Evolutionary conservation across 306 rosid genomes (phyloP), one percentile per base, ranked within the genome.

Genomic region (Malus fusca): DNA sequence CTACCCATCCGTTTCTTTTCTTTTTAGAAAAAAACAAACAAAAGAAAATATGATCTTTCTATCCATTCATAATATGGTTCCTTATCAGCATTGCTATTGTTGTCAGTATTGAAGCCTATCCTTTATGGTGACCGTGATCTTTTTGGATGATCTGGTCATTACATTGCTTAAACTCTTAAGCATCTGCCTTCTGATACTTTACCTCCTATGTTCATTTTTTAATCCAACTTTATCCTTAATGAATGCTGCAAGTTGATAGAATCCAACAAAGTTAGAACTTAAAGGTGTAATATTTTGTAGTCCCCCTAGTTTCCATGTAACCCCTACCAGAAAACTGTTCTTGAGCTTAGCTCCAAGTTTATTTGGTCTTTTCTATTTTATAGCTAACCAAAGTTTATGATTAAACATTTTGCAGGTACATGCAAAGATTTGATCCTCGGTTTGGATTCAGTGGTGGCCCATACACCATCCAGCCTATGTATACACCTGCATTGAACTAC

Each of bases 401-500:
- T 71, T 73, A 84, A 71, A 63, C 78, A 44, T 71, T 53, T 19
- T 53, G 68, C 87, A 95, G 98, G 93, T 95, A 95, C 77, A 69
- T 89, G 96, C 98, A 95, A 84, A 92, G 97, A 84, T 95, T 92
- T 66, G 98, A 92, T 83, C 97, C 98, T 61, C 97, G 98, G 51
- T 95, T 95, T 82, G 97, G 98, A 72, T 92, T 92, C 86, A 95
- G 68, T 84, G 98, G 93, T 59, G 98, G 97, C 30, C 88, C 97
- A 2, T 95, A 90, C 74, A 55, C 96, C 48, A 75, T 95, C 78
- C 98, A 88, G 85, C 97, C 98, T 48, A 84, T 95, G 96, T 95
- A 90, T 76, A 73, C 96, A 51, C 90, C 98, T 64, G 96, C 90
- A 18, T 44, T 95, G 83, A 95, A 89, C 79, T 95, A 92, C 85